These are phyloP conservation scores for Arctostaphylos glauca DNA, from an alignment of 148 eudicot genomes.

Conservation along the genomic window DNA sequence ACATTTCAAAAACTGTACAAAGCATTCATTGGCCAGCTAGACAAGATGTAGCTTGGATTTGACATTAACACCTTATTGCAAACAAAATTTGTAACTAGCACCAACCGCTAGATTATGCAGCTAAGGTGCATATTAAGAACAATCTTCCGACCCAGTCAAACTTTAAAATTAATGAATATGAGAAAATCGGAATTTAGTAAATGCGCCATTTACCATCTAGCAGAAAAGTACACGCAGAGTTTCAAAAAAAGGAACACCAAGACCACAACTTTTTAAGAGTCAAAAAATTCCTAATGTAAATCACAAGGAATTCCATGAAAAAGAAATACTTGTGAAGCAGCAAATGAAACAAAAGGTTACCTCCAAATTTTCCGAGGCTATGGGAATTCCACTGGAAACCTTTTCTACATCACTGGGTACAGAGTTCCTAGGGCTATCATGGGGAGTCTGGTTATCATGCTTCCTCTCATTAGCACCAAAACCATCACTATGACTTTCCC, in stretches of 20 bases:
- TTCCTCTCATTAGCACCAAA: constrained; percentile 47
- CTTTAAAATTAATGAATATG: neutral
- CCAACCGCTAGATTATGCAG: constrained; percentile 8
- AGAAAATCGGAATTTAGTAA: neutral
- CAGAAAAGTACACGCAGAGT: neutral
- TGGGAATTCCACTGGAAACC: constrained; percentile 49
- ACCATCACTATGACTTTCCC: constrained; percentile 60
- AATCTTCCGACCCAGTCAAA: constrained; percentile 5
- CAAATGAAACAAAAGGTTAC: constrained; percentile 34
- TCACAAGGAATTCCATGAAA: neutral
- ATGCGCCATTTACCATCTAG: neutral
- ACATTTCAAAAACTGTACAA: neutral
- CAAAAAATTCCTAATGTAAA: neutral
- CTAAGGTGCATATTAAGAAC: constrained; percentile 1
- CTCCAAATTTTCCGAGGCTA: constrained; percentile 74
- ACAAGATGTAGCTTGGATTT: constrained; percentile 4
- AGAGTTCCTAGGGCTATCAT: constrained; percentile 25
- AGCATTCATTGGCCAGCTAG: constrained; percentile 4
- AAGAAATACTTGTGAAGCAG: neutral
- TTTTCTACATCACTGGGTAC: constrained; percentile 39
- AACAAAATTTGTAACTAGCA: neutral
- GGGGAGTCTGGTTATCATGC: constrained; percentile 47
- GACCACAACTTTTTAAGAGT: neutral
- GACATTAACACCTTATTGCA: neutral
- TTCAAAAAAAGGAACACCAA: neutral